Evolutionary conservation across 129 eudicot species (phyloP), one percentile per base, ranked within the genome.

Genomic region (Pulicaria dysenterica): DNA sequence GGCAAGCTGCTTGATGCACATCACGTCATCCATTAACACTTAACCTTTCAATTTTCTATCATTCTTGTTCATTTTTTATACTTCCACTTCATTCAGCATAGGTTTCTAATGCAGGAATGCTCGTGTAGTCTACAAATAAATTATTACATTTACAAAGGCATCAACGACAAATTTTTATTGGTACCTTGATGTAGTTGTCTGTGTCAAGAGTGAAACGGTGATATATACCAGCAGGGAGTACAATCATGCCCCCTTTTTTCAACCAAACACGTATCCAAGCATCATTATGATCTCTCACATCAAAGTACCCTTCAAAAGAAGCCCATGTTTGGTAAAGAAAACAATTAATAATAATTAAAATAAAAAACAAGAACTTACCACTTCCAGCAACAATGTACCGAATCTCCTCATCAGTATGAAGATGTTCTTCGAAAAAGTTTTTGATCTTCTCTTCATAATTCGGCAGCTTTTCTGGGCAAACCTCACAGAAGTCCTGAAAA

Each of bases 141-240:
- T 48, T 49, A 48, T 39, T 12, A 10, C 13, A 55, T 47, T 5
- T 17, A 9, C 54, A 61, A 42, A 34, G 41, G 17, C 64, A 43
- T 5, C 24, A 37, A 39, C 31, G 61, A 36, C 40, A 36, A 19
- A 72, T 46, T 72, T 72, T 46, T 34, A 16, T 3, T 16, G 9
- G 4, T 81, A 95, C 99, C 99, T 95, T 95, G 39, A 95, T 90
- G 81, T 95, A 95, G 79, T 95, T 95, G 82, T 81, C 56, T 44
- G 96, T 55, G 81, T 95, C 99, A 73, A 95, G 97, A 0, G 99
- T 95, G 78, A 95, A 95, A 9, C 99, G 97, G 80, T 95, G 99
- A 74, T 95, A 95, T 54, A 88, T 88, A 53, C 97, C 99, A 69
- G 99, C 97, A 72, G 99, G 99, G 9, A 95, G 82, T 37, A 95